These are phyloP conservation scores for Rhizoctonia solani DNA, from an alignment of 1,284 basidiomycete genomes.

Conservation along the genomic window DNA sequence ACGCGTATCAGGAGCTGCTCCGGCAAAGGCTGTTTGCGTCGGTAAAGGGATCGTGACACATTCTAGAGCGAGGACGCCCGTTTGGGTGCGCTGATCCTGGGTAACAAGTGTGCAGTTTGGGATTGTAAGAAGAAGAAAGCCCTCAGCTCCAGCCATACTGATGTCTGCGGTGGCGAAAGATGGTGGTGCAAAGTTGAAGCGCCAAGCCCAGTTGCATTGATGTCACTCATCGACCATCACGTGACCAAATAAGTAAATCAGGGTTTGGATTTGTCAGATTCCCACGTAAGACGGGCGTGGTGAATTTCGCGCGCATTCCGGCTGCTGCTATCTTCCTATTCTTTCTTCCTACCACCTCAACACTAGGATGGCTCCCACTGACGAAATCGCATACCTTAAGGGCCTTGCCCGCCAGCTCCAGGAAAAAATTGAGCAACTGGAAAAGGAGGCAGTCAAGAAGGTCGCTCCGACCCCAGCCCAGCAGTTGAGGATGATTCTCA, in stretches of 20 bases:
- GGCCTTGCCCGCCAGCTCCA: slow-evolving; percentile 80
- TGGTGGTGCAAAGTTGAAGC: slow-evolving; percentile 1
- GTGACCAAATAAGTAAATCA: slow-evolving; percentile 15
- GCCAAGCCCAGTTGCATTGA: neutral
- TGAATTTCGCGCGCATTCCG: slow-evolving; percentile 25
- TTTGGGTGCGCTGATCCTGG: slow-evolving; percentile 44
- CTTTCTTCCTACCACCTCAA: neutral
- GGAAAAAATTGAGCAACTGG: slow-evolving; percentile 74
- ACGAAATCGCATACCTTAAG: slow-evolving; percentile 89
- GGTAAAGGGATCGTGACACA: slow-evolving; percentile 56
- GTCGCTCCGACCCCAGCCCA: slow-evolving; percentile 57
- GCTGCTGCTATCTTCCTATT: neutral
- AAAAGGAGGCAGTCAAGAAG: slow-evolving; percentile 55
- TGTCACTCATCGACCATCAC: slow-evolving; percentile 14
- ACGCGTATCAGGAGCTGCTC: neutral
- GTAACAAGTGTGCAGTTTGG: slow-evolving; percentile 51
- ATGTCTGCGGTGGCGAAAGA: neutral
- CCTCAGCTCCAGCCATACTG: slow-evolving; percentile 46
- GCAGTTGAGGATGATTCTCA: slow-evolving; percentile 85
- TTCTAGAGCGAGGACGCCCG: slow-evolving; percentile 57
- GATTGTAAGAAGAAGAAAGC: slow-evolving; percentile 59
- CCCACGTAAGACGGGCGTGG: slow-evolving; percentile 28
- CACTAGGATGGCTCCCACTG: slow-evolving; percentile 59
- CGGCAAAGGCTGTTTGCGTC: neutral
- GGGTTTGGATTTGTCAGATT: slow-evolving; percentile 13